phyloP scores from a whole-genome alignment of 305 asterid species.

The Ilex paraguariensis region DNA sequence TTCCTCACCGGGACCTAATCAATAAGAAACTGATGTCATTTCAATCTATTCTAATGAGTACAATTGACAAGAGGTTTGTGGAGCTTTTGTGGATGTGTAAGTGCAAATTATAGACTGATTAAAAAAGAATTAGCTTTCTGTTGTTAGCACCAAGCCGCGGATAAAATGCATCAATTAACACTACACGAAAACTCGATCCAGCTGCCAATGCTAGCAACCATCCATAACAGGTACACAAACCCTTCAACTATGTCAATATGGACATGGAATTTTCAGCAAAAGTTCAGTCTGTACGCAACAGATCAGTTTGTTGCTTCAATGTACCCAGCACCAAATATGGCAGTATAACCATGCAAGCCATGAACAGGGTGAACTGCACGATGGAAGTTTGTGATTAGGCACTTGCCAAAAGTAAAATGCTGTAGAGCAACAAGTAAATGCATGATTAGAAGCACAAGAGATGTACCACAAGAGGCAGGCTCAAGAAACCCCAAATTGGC shows the following conservation, averaged over 20 bases:
- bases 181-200: not conserved
- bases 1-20: too few relatives aligned
- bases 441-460: slow-evolving; percentile 3
- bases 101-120: too few relatives aligned
- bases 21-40: too few relatives aligned
- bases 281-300: slow-evolving; percentile 49
- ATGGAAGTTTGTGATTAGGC: slow-evolving; percentile 9
- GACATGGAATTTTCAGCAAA: slow-evolving; percentile 10
- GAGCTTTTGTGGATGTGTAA: too few relatives aligned
- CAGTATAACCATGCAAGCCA: slow-evolving; percentile 56
- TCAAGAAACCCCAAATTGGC: slow-evolving; percentile 62
- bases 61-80: too few relatives aligned
- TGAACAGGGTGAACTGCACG: slow-evolving; percentile 61
- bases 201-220: slow-evolving; percentile 4
- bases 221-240: slow-evolving; percentile 12
- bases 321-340: slow-evolving; percentile 48
- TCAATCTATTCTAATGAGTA: too few relatives aligned
- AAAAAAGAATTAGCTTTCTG: too few relatives aligned
- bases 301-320: slow-evolving; percentile 38
- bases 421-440: not conserved
- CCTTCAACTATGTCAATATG: slow-evolving; percentile 19
- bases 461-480: slow-evolving; percentile 56
- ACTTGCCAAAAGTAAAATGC: not conserved
- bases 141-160: too few relatives aligned
- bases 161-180: slow-evolving; percentile 4